Evolutionary conservation across 2,329 filamentous ascomycete genomes (phyloP), one percentile per base, ranked within the genome.

Genomic region (Tolypocladium inflatum): DNA sequence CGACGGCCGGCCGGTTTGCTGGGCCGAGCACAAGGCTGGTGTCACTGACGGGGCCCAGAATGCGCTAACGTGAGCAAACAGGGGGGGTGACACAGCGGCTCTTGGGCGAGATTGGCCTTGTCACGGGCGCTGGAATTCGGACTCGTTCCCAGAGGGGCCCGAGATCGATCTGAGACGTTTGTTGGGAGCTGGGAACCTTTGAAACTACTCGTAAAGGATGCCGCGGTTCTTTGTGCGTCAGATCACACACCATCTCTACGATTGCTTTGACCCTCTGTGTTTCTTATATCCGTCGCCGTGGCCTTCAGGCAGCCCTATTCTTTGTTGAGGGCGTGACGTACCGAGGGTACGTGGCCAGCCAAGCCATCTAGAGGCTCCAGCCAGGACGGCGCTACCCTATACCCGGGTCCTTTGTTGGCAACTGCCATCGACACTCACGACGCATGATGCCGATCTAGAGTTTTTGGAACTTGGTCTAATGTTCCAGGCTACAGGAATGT

Each of bases 271-370:
- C 10, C 17, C 19, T 37, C 13, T 37, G 6, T 15, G 19, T 52
- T 35, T 13, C 11, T 21, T 52, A 37, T 51, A 52, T 15, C 10
- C 37, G 52, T 21, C 37, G 19, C n/a, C 13, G 23, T 21, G 23
- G 21, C 23, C 48, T 8, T 37, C 19, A 52, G 48, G 48, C 48
- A 52, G 10, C 48, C 15, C 5, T 21, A 15, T 9, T 13, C 17
- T 10, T 26, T 35, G 48, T 9, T 30, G 21, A 35, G 30, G 26
- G n/a, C 55, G 50, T 57, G 37, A 58, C 57, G 57, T 55, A 58
- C 21, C 26, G 35, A 42, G 21, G 37, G 35, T 58, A 58, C 57
- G 57, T 17, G 57, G 57, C 57, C 45, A 51, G n/a, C 38, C n/a
- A 54, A 51, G 43, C 37, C 33, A 19, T 57, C 13, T 21, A 9